A percentile compares a stretch with the other conserved stretches of the same genome.
Evolutionary conservation across 257 asterid species (phyloP).

Genomic region (Hygrophila difformis): DNA sequence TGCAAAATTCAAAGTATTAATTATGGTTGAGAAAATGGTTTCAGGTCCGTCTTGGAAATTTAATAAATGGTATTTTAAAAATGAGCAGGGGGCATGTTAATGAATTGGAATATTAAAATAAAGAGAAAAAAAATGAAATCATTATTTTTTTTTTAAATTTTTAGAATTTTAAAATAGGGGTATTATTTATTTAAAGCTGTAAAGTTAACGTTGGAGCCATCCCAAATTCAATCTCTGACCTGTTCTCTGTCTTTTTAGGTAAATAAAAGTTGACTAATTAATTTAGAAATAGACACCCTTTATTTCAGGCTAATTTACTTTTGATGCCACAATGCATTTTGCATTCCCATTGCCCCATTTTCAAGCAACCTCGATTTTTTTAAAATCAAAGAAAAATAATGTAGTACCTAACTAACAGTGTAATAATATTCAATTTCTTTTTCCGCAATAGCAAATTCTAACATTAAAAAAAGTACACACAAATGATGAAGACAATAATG

Average conservation of each 20-base stretch:
- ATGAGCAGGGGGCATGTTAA: no score
- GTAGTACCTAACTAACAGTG: no score
- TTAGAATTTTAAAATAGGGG: constrained; percentile 29
- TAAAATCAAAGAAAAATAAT: no score
- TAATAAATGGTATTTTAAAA: constrained; percentile 39
- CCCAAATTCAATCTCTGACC: constrained; percentile 57
- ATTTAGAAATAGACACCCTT: not conserved
- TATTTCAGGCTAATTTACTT: not conserved
- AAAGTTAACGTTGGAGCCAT: constrained; percentile 68
- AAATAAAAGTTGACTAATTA: constrained; percentile 35
- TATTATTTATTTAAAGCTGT: constrained; percentile 47
- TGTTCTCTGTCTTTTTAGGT: constrained; percentile 68
- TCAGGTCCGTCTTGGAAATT: constrained; percentile 84
- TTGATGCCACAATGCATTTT: not conserved
- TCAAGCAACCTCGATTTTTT: no score
- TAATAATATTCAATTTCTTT: no score
- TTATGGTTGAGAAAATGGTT: constrained; percentile 78
- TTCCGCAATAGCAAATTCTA: no score
- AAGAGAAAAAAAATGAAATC: constrained; percentile 19
- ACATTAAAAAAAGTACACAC: no score
- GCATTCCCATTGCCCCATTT: no score
- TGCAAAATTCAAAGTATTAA: constrained; percentile 63
- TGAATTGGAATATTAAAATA: constrained; percentile 30
- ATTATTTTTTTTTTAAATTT: no score
- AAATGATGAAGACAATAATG: no score